Evolutionary conservation across 2,329 filamentous ascomycete genomes (phyloP).

Genomic region (Metarhizium brunneum): DNA sequence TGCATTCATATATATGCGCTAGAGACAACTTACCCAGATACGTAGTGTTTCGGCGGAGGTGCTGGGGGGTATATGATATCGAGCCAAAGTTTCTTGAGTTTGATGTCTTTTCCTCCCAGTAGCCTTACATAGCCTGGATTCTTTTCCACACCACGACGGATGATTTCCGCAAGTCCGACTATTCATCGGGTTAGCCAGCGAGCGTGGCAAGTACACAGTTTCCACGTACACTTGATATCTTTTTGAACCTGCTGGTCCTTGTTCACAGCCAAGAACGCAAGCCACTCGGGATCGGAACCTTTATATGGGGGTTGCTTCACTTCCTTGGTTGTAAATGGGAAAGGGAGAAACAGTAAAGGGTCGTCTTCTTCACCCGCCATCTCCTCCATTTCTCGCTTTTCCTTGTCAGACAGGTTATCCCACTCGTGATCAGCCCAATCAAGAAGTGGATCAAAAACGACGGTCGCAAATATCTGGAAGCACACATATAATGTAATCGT

Average conservation of each 20-base stretch:
- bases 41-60: constrained; percentile 50
- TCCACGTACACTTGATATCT: constrained; percentile 36
- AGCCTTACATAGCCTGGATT: constrained; percentile 31
- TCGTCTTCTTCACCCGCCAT: constrained; percentile 34
- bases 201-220: neutral
- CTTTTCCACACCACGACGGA: constrained; percentile 27
- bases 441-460: constrained; percentile 37
- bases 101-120: constrained; percentile 37
- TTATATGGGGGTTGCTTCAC: constrained; percentile 42
- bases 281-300: constrained; percentile 54
- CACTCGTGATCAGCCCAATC: constrained; percentile 33
- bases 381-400: constrained; percentile 30
- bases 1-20: too few species aligned
- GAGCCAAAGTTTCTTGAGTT: constrained; percentile 46
- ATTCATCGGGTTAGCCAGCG: neutral
- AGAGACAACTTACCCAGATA: constrained; percentile 43
- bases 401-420: constrained; percentile 32
- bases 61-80: constrained; percentile 49
- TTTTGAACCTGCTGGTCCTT: constrained; percentile 39
- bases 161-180: constrained; percentile 24
- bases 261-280: constrained; percentile 48
- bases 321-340: constrained; percentile 47
- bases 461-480: constrained; percentile 32
- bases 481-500: constrained; percentile 25
- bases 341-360: constrained; percentile 46